Conservation (phyloP, 768 basidiomycete species). For the Serendipita sp. region DNA sequence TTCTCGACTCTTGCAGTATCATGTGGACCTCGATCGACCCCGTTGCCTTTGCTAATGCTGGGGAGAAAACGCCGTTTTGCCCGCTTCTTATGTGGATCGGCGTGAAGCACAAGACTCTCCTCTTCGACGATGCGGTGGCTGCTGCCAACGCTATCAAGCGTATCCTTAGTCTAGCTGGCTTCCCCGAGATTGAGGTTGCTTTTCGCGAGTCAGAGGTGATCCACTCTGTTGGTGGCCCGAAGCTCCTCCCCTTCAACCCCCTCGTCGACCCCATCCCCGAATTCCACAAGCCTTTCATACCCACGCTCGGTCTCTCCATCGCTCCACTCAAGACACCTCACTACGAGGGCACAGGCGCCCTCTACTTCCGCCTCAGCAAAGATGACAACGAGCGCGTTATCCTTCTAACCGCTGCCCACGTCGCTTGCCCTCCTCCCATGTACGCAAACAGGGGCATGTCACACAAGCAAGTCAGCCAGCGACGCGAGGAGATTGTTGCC, state of each 20-base stretch:
- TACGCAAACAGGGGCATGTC: conserved; percentile 16
- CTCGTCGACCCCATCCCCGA: conserved; percentile 17
- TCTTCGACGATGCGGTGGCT: conserved; percentile 15
- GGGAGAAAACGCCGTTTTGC: conserved; percentile 15
- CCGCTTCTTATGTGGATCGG: conserved; percentile 17
- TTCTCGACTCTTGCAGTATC: conserved; percentile 11
- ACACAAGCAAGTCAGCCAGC: neutral
- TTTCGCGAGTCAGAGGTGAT: conserved; percentile 18
- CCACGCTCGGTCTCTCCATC: conserved; percentile 24
- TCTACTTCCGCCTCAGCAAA: conserved; percentile 21
- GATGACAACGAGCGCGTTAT: conserved; percentile 18
- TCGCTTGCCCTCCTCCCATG: conserved; percentile 22
- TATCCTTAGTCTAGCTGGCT: conserved; percentile 15
- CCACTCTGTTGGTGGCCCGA: conserved; percentile 16
- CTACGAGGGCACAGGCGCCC: conserved; percentile 24
- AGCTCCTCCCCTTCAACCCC: conserved; percentile 19
- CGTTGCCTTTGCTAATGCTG: conserved; percentile 16
- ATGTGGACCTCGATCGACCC: conserved; percentile 15
- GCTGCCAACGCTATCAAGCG: conserved; percentile 14
- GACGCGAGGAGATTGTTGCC: conserved; percentile 21
- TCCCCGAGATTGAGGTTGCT: conserved; percentile 18
- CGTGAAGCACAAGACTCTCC: conserved; percentile 17
- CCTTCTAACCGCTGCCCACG: conserved; percentile 24
- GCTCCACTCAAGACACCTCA: conserved; percentile 20
- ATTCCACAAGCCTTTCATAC: conserved; percentile 22